Conservation (phyloP, 23 red algal genomes). For the Gracilaria domingensis region DNA sequence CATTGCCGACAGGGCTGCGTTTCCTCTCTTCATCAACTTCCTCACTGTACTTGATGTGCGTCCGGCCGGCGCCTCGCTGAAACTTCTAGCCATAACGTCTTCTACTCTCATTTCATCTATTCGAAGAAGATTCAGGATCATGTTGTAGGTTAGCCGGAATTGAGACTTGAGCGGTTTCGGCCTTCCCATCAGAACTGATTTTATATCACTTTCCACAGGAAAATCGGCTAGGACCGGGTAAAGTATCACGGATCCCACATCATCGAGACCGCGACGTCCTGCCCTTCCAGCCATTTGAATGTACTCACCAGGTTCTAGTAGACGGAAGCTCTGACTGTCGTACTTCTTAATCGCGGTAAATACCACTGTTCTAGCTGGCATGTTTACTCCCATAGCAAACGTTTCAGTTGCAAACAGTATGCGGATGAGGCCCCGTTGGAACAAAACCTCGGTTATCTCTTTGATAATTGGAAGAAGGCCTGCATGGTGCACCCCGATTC, state of each 20-base stretch:
- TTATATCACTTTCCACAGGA: slow-evolving; percentile 81
- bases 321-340: slow-evolving; percentile 79
- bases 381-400: slow-evolving; percentile 99
- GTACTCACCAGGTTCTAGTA: slow-evolving; percentile 91
- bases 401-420: slow-evolving; percentile 99
- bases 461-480: slow-evolving; percentile 84
- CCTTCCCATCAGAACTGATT: slow-evolving; percentile 78
- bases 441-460: slow-evolving; percentile 95
- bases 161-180: slow-evolving; percentile 77
- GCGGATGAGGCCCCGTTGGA: slow-evolving; percentile 83
- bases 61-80: slow-evolving; percentile 87
- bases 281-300: slow-evolving; percentile 98
- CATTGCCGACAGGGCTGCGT: slow-evolving; percentile 52
- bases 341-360: slow-evolving; percentile 89
- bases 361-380: slow-evolving; percentile 94
- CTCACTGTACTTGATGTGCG: slow-evolving; percentile 56
- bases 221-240: slow-evolving; percentile 76
- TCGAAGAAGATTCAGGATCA: slow-evolving; percentile 97
- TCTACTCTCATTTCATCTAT: slow-evolving; percentile 95
- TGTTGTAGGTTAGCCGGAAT: slow-evolving; percentile 99
- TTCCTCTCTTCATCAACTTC: slow-evolving; percentile 69
- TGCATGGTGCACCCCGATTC: slow-evolving; percentile 93
- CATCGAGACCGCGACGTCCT: slow-evolving; percentile 96
- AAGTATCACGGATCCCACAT: slow-evolving; percentile 85
- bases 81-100: slow-evolving; percentile 96